Evolutionary conservation across 2,329 filamentous ascomycete genomes (phyloP).

Genomic region (Dothidotthia symphoricarpi): DNA sequence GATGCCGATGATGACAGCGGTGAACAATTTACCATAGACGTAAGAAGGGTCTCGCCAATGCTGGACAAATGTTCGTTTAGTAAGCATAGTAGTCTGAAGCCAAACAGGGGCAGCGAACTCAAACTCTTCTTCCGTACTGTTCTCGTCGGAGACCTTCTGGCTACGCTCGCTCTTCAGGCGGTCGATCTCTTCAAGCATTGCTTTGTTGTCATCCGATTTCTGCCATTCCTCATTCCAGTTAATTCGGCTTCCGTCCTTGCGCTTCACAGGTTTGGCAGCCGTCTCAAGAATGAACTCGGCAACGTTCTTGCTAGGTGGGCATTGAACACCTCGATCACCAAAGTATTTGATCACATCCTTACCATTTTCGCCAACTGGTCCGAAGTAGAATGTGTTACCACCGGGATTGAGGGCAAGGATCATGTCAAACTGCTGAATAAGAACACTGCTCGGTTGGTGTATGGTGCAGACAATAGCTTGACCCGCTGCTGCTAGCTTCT

Average conservation of each 20-base stretch:
- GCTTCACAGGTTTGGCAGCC: conserved; percentile 57
- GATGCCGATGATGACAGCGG: conserved; percentile 67
- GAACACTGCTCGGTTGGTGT: conserved; percentile 67
- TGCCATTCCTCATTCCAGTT: conserved; percentile 77
- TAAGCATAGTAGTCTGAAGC: conserved; percentile 64
- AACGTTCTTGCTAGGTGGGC: conserved; percentile 65
- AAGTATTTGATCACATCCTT: conserved; percentile 67
- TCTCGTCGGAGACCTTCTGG: conserved; percentile 41
- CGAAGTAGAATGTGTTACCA: conserved; percentile 72
- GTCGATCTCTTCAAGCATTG: conserved; percentile 64
- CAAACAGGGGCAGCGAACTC: conserved; percentile 67
- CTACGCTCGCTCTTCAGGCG: conserved; percentile 60
- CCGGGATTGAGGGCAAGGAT: conserved; percentile 67
- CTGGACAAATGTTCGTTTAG: conserved; percentile 67
- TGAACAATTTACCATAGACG: conserved; percentile 73
- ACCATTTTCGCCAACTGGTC: conserved; percentile 67
- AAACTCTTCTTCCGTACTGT: conserved; percentile 24
- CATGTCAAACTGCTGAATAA: conserved; percentile 73
- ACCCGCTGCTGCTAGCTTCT: conserved; percentile 64
- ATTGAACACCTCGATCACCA: conserved; percentile 62
- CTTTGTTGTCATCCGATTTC: conserved; percentile 60
- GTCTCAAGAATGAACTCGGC: conserved; percentile 67
- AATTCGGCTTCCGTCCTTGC: conserved; percentile 55
- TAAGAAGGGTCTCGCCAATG: conserved; percentile 77
- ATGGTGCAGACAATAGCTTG: conserved; percentile 74